These are phyloP conservation scores for Aristolochia fimbriata DNA, from an alignment of 164 flowering plant species.

Conservation along the genomic window DNA sequence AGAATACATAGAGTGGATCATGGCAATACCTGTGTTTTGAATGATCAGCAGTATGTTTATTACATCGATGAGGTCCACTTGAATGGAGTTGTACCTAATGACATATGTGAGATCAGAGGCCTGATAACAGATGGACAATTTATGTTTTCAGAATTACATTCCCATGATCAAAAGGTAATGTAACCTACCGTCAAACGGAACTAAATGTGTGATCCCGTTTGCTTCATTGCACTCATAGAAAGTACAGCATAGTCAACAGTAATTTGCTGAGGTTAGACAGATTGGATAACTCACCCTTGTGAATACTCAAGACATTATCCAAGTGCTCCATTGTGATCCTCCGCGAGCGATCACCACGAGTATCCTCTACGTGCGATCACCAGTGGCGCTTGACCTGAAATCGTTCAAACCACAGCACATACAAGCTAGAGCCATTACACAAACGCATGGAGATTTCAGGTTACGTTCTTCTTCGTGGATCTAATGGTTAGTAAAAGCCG, in stretches of 20 bases:
- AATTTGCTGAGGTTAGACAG: no score
- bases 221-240: neutral
- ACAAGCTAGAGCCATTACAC: no score
- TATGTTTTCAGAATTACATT: slow-evolving; percentile 35
- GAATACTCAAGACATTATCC: no score
- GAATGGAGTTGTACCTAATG: slow-evolving; percentile 42
- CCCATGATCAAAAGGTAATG: slow-evolving; percentile 41
- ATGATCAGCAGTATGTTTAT: slow-evolving; percentile 47
- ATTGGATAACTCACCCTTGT: no score
- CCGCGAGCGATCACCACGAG: no score
- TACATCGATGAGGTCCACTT: slow-evolving; percentile 25
- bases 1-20: slow-evolving; percentile 54
- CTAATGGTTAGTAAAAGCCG: no score
- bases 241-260: neutral
- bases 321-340: no score
- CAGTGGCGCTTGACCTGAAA: no score
- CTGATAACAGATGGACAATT: slow-evolving; percentile 42
- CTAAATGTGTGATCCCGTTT: neutral
- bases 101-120: slow-evolving; percentile 47
- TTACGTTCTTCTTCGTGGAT: no score
- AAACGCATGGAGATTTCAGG: no score
- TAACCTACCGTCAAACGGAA: neutral
- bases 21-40: slow-evolving; percentile 49
- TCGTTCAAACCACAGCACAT: no score
- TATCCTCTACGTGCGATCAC: no score